Base-by-base conservation (phyloP, 495 filamentous ascomycete species). In the Hypoxylon subgilvum region DNA sequence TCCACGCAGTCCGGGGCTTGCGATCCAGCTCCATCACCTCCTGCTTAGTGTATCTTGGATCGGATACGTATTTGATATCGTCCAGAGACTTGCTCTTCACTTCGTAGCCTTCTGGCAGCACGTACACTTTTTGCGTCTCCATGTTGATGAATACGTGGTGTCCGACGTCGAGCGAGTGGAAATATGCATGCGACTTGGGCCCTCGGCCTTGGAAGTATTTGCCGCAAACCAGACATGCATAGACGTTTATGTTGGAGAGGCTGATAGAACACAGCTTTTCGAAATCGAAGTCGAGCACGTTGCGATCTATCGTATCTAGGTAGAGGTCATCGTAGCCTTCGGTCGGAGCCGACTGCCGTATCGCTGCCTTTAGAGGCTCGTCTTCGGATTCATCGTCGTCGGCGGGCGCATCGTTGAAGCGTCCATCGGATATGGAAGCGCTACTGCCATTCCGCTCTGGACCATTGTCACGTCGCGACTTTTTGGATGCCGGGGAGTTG, bases 71-170 rank as follows among this genome's bases (percentile, higher is more conserved):
- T 73, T 97, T 97, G 75, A 99, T 96, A 75, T 99, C 94, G 60
- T 97, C 95, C 61, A 99, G 82, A 27, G 90, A 95, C 75, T 95
- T 93, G 74, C 87, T 96, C 71, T 87, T 86, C 38, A 97, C 94
- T 70, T 99, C 94, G 68, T 99, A 99, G 23, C 95, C 93, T 70
- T 99, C 94, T 1, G 94, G 94, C 41, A 99, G 76, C 21, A 97
- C 93, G 69, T 95, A 99, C 12, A 97, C 91, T 71, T 88, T 94
- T 72, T 96, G 92, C 16, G 88, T 92, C 58, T 89, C 82, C 84
- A 97, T 95, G 70, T 97, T 99, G 79, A 99, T 89, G 73, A 89
- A 97, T 38, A 97, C 93, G 77, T 99, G 95, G 70, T 99, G 94
- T 50, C 85, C 88, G 50, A 90, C 85, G 57, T 99, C 95, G 19